Conservation (phyloP, 441 rosid genomes). For the Dalechampia spathulata region DNA sequence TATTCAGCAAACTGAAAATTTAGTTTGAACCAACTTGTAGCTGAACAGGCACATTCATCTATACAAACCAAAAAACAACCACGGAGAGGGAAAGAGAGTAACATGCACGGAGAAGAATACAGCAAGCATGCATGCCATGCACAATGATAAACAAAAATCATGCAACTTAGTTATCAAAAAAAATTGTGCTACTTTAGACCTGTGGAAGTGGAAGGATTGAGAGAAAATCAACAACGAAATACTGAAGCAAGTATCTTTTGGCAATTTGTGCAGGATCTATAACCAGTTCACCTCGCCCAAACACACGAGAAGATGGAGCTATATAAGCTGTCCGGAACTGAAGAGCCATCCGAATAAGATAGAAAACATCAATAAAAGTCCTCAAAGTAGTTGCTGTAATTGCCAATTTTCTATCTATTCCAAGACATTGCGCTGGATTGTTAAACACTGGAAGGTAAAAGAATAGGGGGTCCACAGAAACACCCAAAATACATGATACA, state of each 20-base stretch:
- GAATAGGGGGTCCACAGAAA: conserved; percentile 87
- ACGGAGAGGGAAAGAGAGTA: too few species aligned
- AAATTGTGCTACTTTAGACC: conserved; percentile 43
- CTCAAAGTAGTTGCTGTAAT: conserved; percentile 63
- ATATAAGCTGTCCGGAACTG: conserved; percentile 94
- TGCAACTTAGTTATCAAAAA: too few species aligned
- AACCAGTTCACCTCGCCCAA: conserved; percentile 97
- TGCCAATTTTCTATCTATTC: conserved; percentile 69
- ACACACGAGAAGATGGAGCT: conserved; percentile 94
- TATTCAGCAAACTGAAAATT: not conserved
- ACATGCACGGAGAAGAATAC: not conserved
- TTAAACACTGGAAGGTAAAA: conserved; percentile 84
- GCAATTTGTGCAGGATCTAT: conserved; percentile 87
- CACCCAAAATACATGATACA: conserved; percentile 75
- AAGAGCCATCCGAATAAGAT: conserved; percentile 82
- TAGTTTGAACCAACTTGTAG: too few species aligned
- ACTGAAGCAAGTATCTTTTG: conserved; percentile 62
- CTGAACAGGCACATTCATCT: too few species aligned
- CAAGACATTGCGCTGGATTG: conserved; percentile 43
- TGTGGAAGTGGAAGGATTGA: conserved; percentile 91
- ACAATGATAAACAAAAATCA: conserved; percentile 13
- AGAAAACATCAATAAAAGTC: conserved; percentile 70
- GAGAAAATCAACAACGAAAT: conserved; percentile 83
- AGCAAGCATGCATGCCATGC: conserved; percentile 2
- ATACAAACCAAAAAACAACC: too few species aligned